phyloP scores from a whole-genome alignment of 1,284 basidiomycete species.

The Tetrapyrgos nigripes region DNA sequence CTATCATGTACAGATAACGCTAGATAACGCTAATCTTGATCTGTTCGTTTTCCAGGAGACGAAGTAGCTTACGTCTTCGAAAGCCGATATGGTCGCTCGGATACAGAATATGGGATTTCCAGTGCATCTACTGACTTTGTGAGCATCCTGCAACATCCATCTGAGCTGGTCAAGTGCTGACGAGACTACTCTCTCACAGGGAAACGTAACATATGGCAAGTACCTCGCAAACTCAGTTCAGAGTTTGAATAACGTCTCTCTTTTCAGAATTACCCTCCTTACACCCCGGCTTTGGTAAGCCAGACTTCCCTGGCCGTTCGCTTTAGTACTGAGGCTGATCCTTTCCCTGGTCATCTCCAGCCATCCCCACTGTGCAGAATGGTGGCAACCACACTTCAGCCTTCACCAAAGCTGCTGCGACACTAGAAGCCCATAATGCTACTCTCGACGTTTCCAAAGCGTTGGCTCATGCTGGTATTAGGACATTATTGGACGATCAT shows the following conservation, averaged over 20 bases:
- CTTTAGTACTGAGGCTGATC: background rate
- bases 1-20: constrained; percentile 26
- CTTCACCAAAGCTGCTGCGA: constrained; percentile 62
- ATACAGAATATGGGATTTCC: constrained; percentile 59
- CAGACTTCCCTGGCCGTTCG: background rate
- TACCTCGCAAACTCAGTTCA: background rate
- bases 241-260: background rate
- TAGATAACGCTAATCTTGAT: background rate
- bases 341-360: constrained; percentile 27
- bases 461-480: constrained; percentile 62
- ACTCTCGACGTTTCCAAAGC: constrained; percentile 64
- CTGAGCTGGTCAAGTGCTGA: background rate
- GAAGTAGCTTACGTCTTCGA: constrained; percentile 62
- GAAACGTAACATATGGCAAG: constrained; percentile 66
- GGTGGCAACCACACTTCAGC: constrained; percentile 71
- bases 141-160: too few relatives aligned
- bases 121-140: constrained; percentile 79
- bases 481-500: constrained; percentile 59
- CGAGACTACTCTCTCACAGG: constrained; percentile 42
- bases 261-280: constrained; percentile 48
- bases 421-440: constrained; percentile 60
- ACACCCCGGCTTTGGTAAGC: constrained; percentile 55
- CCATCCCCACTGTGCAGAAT: constrained; percentile 60
- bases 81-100: constrained; percentile 59
- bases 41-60: constrained; percentile 41